Evolutionary conservation across 805 yeast species (phyloP), one percentile per base, ranked within the genome.

Genomic region (Barnettozyma botsteinii): DNA sequence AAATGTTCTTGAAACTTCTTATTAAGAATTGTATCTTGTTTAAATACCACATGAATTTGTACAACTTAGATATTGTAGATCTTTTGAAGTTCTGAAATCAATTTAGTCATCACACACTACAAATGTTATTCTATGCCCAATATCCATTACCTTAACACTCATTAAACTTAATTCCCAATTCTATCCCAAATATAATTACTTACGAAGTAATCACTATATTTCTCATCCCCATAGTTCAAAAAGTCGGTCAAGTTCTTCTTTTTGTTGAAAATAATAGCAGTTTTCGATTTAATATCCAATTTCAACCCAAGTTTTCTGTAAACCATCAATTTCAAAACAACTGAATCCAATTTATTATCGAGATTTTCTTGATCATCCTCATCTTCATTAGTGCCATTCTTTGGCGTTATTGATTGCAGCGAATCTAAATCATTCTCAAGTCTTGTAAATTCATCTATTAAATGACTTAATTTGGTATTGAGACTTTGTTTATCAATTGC

Each of bases 151-250:
- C 9, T 14, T 3, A 26, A 26, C 5, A 9, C 17, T 15, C 31
- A 29, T 17, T 15, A 15, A 15, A 18, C 7, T 33, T 20, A 33
- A 21, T 23, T 19, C 22, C 40, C 40, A 12, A 40, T 32, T 14
- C 73, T 70, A 45, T 84, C 93, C 95, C 95, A 85, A 24, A 85
- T 73, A 55, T 75, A 81, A 53, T 85, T 85, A 12, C 86, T 73
- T 23, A 83, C 72, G 57, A 83, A 85, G 52, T 71, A 81, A 43
- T 79, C 80, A 51, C 83, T 76, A 46, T 79, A 75, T 43, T 75
- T 72, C 24, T 69, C 54, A 36, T 61, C 66, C 20, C 68, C 72
- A 24, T 78, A 69, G 21, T 75, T 70, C 38, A 82, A 59, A 8
- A 74, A 64, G 49, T 72, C 74, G 1, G 77, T 61, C 21, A 65